Base-by-base conservation (phyloP, 768 basidiomycete genomes). In the Lyophyllum semitale region DNA sequence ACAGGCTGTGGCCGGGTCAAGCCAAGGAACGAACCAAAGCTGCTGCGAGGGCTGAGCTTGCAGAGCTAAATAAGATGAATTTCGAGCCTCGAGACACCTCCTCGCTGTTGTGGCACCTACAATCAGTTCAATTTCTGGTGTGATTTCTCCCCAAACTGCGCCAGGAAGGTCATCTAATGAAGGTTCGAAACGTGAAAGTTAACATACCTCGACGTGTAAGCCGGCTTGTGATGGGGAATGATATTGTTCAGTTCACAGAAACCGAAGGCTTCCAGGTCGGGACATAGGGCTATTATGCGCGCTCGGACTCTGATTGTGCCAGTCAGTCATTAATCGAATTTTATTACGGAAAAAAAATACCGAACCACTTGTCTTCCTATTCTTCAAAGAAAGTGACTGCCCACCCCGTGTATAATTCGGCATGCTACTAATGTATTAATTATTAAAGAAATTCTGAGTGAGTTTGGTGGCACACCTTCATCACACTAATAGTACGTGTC, bases 121-220 rank as follows among this genome's bases (percentile, higher is more conserved):
- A 23, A n/a, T 6, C 13, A 22, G 1, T 51, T 41, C 50, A 17
- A 37, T 12, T 3, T 9, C 22, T n/a, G 50, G 23, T 18, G 20
- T 27, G 12, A 51, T n/a, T 8, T 43, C 22, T 51, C 50, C 42
- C 50, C 50, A 51, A 20, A 30, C 50, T 51, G n/a, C n/a, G 7
- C 4, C 18, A 26, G 8, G 6, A 37, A 25, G 15, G 13, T 23
- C 40, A 15, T 9, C 8, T 4, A 5, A 9, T 23, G 5, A 38
- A 18, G n/a, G 7, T 40, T 38, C n/a, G 4, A 40, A 13, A 40
- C 7, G 13, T 15, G 22, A 4, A 40, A 26, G 13, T 2, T 23
- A 11, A 27, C 30, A 9, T 27, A 50, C 48, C 48, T 26, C 23
- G 32, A 4, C 48, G 48, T 17, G 48, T 50, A 9, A 50, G 33